Evolutionary conservation across 805 yeast species (phyloP).

Genomic region (Maudiozyma turicensis): DNA sequence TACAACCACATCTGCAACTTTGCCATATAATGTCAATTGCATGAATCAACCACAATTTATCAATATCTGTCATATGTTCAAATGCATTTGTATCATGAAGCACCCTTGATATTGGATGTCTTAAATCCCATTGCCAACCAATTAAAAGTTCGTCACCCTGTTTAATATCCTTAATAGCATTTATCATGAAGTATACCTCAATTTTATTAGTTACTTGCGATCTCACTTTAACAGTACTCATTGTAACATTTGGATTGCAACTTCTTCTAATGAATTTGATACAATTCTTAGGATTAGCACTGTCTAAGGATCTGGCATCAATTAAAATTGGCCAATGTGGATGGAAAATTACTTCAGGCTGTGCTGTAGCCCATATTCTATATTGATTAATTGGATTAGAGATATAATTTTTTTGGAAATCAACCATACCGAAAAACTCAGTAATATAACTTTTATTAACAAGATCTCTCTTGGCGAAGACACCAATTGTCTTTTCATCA

Average conservation of each 20-base stretch:
- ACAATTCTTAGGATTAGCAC: constrained; percentile 58
- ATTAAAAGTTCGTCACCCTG: constrained; percentile 65
- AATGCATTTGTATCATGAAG: constrained; percentile 37
- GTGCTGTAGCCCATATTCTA: constrained; percentile 57
- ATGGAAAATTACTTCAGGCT: constrained; percentile 48
- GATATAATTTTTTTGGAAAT: constrained; percentile 53
- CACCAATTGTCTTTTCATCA: constrained; percentile 30
- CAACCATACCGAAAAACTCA: constrained; percentile 68
- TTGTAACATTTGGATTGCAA: constrained; percentile 66
- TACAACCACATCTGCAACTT: constrained; percentile 48
- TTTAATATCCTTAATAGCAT: constrained; percentile 46
- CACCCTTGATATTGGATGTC: constrained; percentile 62
- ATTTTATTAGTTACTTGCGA: constrained; percentile 11
- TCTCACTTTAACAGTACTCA: constrained; percentile 38
- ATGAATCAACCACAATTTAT: constrained; percentile 46
- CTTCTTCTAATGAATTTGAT: constrained; percentile 66
- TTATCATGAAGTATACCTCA: constrained; percentile 44
- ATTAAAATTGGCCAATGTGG: constrained; percentile 54
- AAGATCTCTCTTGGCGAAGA: constrained; percentile 37
- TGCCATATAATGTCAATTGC: constrained; percentile 54
- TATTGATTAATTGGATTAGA: constrained; percentile 68
- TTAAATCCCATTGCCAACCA: constrained; percentile 82
- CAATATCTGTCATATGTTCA: constrained; percentile 45
- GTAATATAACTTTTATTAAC: constrained; percentile 42
- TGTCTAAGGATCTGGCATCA: constrained; percentile 51